Percentiles rank a stretch among this genome's conserved stretches.
Conservation (phyloP, 805 yeast genomes). For the Candida railenensis region DNA sequence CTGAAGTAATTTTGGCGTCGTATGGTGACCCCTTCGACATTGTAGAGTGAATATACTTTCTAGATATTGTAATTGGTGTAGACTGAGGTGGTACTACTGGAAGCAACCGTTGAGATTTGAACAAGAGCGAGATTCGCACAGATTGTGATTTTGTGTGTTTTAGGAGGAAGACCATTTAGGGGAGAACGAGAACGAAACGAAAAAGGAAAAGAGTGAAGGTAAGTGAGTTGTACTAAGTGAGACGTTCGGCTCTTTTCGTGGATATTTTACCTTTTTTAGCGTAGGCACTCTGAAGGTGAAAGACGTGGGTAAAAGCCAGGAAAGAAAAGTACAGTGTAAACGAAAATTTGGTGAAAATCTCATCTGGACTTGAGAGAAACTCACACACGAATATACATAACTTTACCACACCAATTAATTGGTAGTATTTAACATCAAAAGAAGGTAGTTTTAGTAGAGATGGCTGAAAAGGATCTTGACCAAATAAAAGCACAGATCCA, state of each 20-base stretch:
- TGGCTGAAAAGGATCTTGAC: constrained; percentile 40
- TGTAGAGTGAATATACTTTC: background rate
- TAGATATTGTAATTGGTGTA: background rate
- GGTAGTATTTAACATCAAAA: too few relatives aligned
- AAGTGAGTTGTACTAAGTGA: background rate
- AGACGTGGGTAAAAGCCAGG: too few relatives aligned
- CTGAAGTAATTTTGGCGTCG: constrained; percentile 28
- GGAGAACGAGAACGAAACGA: too few relatives aligned
- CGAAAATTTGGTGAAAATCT: too few relatives aligned
- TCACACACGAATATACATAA: too few relatives aligned
- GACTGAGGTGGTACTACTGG: background rate
- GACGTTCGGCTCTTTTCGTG: background rate
- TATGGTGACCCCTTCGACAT: constrained; percentile 33
- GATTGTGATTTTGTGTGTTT: background rate
- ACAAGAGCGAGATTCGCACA: background rate
- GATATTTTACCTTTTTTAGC: background rate
- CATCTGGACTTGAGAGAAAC: too few relatives aligned
- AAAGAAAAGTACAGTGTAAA: too few relatives aligned
- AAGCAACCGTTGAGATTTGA: too few relatives aligned
- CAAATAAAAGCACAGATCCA: constrained; percentile 62
- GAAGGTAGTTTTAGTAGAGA: too few relatives aligned
- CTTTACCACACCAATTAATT: too few relatives aligned
- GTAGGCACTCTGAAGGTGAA: too few relatives aligned
- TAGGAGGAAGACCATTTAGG: too few relatives aligned
- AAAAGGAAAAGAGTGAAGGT: background rate